A percentile compares a stretch with the other conserved stretches of the same genome.
phyloP scores from a whole-genome alignment of 805 yeast genomes.

The Zygosaccharomyces lentus region DNA sequence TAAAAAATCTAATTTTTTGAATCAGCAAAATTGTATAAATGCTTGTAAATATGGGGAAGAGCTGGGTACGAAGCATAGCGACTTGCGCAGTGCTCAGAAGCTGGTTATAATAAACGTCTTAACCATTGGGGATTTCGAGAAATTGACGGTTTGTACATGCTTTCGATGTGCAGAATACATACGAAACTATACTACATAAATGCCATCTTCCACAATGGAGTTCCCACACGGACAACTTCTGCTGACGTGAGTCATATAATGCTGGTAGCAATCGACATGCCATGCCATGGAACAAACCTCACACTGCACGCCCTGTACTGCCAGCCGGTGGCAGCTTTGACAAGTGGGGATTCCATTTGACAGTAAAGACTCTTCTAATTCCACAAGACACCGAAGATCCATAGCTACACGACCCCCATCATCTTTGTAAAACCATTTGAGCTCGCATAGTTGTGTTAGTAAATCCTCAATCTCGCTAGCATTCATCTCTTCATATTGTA shows the following conservation, averaged over 20 bases:
- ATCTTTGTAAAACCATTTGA: constrained; percentile 30
- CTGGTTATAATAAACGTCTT: not conserved
- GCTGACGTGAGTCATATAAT: constrained; percentile 27
- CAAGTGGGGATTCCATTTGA: constrained; percentile 21
- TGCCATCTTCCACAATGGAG: constrained; percentile 19
- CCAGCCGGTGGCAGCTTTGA: constrained; percentile 21
- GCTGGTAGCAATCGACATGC: constrained; percentile 34
- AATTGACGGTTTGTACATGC: too few relatives aligned
- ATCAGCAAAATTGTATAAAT: not conserved
- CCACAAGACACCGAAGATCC: constrained; percentile 26
- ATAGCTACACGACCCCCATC: constrained; percentile 24
- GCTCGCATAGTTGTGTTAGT: constrained; percentile 19
- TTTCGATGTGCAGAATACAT: too few relatives aligned
- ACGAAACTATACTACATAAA: constrained; percentile 21
- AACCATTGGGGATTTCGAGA: not conserved
- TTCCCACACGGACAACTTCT: constrained; percentile 20
- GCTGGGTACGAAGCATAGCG: too few relatives aligned
- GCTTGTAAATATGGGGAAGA: constrained; percentile 1
- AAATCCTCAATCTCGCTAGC: constrained; percentile 23
- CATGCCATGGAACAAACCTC: constrained; percentile 13
- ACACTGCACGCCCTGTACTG: constrained; percentile 28
- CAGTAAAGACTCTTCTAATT: constrained; percentile 26
- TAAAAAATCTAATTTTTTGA: constrained; percentile 1
- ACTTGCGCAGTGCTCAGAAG: not conserved
- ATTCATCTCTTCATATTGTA: constrained; percentile 18